Evolutionary conservation across 2,329 filamentous ascomycete genomes (phyloP), one percentile per base, ranked within the genome.

Genomic region (Monilinia fructicola): DNA sequence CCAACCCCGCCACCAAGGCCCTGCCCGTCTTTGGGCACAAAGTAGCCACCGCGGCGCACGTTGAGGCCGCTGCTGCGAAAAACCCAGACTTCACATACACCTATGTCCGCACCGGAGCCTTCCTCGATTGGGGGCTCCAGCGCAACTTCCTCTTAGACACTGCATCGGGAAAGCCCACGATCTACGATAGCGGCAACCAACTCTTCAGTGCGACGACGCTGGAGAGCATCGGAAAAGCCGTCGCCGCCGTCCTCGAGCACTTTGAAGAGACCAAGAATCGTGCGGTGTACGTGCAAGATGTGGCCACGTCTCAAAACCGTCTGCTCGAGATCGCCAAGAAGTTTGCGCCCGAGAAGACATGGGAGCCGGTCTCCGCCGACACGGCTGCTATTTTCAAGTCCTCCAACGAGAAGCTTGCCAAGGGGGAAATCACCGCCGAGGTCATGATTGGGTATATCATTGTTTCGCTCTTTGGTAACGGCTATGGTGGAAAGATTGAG

Each of bases 81-180:
- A 75, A 78, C 52, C 74, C 78, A 59, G 67, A 74, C 46, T 73
- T 88, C 78, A 78, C 81, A 18, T 90, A 87, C 78, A 87, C 84
- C 0, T 77, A 78, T 23, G 74, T 90, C 2, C 78, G 82, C 31
- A 85, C 79, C 64, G 83, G 83, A 0, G 75, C 78, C 0, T 89
- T 90, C 76, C 81, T 89, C 66, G 87, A 90, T 74, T 88, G 83
- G 85, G 80, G 79, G 10, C 58, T 82, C 6, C 48, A 74, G 68
- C 70, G 48, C 1, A 76, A 76, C 2, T 82, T 87, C 70, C 59
- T 85, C 6, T 61, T 85, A 1, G 78, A 84, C 66, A 67, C 78
- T 1, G 77, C 79, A n/a, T 74, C 77, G 1, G 76, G 78, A 1
- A 79, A 78, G 48, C 77, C 79, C 0, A 77, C 71, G 0, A 71